Conservation (phyloP, 2,329 filamentous ascomycete species). For the Plectosphaerella plurivora region DNA sequence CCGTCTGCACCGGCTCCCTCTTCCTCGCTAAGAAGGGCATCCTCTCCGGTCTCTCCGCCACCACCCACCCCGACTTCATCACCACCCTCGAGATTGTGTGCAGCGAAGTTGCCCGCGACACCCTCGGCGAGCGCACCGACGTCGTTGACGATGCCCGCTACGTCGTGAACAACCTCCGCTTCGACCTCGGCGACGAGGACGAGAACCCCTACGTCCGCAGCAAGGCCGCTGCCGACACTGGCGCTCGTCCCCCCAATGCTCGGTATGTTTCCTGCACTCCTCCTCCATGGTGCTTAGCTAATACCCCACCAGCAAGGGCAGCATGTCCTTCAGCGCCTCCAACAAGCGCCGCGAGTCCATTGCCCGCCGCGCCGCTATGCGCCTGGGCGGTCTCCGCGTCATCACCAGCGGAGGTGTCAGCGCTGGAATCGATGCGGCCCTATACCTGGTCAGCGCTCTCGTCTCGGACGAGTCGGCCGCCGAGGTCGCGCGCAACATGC, state of each 20-base stretch:
- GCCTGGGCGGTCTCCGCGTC: conserved; percentile 64
- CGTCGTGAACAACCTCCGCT: conserved; percentile 87
- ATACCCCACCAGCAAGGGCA: conserved; percentile 62
- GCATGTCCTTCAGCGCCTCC: conserved; percentile 73
- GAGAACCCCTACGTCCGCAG: conserved; percentile 80
- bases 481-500: conserved; percentile 70
- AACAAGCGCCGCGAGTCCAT: conserved; percentile 75
- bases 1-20: conserved; percentile 74
- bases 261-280: conserved; percentile 49
- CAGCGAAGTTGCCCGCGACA: conserved; percentile 65
- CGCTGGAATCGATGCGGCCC: conserved; percentile 74
- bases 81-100: conserved; percentile 79
- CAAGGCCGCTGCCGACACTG: conserved; percentile 56
- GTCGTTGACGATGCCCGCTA: conserved; percentile 78
- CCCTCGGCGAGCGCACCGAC: conserved; percentile 73
- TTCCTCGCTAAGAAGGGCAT: conserved; percentile 74
- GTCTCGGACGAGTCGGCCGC: conserved; percentile 72
- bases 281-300: too few relatives aligned
- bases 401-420: conserved; percentile 77
- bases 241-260: conserved; percentile 55
- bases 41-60: conserved; percentile 73
- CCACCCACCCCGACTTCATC: conserved; percentile 76
- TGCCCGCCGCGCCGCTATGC: conserved; percentile 71
- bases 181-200: conserved; percentile 76
- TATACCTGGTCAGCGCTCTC: conserved; percentile 82